Conservation (phyloP, 345 rosid genomes). For the Carallia brachiata region DNA sequence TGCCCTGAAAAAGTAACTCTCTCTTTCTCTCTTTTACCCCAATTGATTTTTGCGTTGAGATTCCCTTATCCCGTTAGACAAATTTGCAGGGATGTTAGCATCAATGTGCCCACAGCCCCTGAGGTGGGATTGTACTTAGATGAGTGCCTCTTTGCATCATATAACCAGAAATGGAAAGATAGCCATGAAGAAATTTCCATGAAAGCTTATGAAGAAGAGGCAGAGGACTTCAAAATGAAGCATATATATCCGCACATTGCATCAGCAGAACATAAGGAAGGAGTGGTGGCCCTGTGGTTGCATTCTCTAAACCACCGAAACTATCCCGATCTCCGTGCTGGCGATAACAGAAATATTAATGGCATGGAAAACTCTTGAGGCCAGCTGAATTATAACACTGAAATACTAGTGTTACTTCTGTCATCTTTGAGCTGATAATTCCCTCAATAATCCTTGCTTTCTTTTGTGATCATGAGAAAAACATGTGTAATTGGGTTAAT, state of each 20-base stretch:
- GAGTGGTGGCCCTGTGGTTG: constrained; percentile 82
- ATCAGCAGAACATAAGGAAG: constrained; percentile 75
- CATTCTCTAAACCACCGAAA: constrained; percentile 86
- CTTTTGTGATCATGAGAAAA: not conserved
- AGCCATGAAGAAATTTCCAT: constrained; percentile 83
- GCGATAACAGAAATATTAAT: constrained; percentile 5
- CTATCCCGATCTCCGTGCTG: constrained; percentile 57
- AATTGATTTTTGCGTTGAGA: no score
- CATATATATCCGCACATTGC: constrained; percentile 81
- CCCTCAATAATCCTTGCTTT: not conserved
- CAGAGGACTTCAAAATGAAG: constrained; percentile 79
- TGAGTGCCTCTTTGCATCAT: constrained; percentile 80
- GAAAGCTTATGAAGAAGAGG: constrained; percentile 67
- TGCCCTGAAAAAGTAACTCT: constrained; percentile 67
- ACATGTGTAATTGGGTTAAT: not conserved
- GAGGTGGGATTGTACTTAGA: constrained; percentile 95
- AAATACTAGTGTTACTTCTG: not conserved
- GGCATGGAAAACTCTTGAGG: not conserved
- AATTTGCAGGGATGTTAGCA: constrained; percentile 54
- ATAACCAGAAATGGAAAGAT: constrained; percentile 76
- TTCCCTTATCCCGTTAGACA: not conserved
- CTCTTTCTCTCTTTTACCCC: not conserved
- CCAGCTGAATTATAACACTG: not conserved
- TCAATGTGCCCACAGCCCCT: constrained; percentile 90
- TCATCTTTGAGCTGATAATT: not conserved